Evolutionary conservation across 2,329 filamentous ascomycete genomes (phyloP), one percentile per base, ranked within the genome.

Genomic region (Knoxdaviesia proteae): DNA sequence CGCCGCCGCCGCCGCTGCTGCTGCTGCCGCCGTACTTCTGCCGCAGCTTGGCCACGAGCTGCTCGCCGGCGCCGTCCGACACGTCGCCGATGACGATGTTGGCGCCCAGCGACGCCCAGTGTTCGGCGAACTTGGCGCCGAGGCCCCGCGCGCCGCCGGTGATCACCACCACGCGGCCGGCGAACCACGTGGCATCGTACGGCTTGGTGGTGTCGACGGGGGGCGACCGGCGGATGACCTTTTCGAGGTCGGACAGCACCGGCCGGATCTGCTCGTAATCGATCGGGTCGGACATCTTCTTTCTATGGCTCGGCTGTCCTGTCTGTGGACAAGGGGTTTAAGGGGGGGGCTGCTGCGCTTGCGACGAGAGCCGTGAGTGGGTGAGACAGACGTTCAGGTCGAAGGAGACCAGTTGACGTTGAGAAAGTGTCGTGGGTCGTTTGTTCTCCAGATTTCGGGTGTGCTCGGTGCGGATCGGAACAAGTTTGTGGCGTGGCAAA

Each of bases 71-170:
- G 11, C 55, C 48, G 44, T 66, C 61, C 51, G 73, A 69, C 51
- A 81, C 59, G 54, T 82, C 77, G 37, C 74, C 76, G 36, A 81
- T 62, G 48, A 79, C 62, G 39, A 81, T 58, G 48, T 71, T 67
- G 1, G 76, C 74, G 20, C 71, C 71, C 47, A 67, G 59, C 0
- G 55, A 51, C 7, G 72, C 71, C 68, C 70, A 74, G 45, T 62
- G 55, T 34, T 60, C 60, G 35, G 67, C 64, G 51, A 75, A 69
- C 20, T 61, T 63, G 7, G 67, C 66, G 3, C 74, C 74, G 46
- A 77, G 63, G 6, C 73, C 73, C 44, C 70, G 72, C 29, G 75
- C 72, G 32, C 71, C 75, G 39, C 76, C 76, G 0, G 76, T 80
- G 49, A 80, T 69, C 45, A 79, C 51, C 41, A 80, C 68, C 1